phyloP scores from a whole-genome alignment of 2,329 filamentous ascomycete genomes.

The Alternaria brassicicola region DNA sequence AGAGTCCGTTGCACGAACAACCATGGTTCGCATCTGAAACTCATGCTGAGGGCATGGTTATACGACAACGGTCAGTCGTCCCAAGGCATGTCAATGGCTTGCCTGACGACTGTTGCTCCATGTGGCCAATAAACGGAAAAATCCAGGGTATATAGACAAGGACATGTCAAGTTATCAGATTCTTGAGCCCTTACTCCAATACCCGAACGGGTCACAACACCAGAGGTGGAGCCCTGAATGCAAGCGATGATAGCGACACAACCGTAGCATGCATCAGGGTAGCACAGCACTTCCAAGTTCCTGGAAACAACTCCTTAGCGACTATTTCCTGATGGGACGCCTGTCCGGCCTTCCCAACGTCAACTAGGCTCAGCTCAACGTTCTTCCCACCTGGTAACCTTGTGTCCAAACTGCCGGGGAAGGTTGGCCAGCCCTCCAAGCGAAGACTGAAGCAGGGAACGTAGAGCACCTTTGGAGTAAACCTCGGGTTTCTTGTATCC shows the following conservation, averaged over 20 bases:
- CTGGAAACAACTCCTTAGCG: neutral
- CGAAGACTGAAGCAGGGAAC: neutral
- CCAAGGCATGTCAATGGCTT: neutral
- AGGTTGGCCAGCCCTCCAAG: neutral
- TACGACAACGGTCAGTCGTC: neutral
- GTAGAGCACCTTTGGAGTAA: neutral
- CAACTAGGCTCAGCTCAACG: neutral
- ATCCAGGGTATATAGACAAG: neutral
- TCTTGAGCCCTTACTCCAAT: neutral
- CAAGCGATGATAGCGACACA: neutral
- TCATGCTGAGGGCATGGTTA: neutral
- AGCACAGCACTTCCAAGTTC: neutral
- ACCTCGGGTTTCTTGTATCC: neutral
- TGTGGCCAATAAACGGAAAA: neutral
- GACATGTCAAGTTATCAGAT: neutral
- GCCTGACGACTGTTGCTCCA: neutral
- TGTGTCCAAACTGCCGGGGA: neutral
- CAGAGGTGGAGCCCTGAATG: neutral
- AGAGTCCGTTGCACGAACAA: conserved; percentile 5
- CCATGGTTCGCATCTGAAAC: conserved; percentile 7
- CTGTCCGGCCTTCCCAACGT: neutral
- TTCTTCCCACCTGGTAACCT: conserved; percentile 4
- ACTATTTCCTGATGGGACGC: neutral
- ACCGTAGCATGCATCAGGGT: neutral
- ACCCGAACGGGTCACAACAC: neutral